Evolutionary conservation across 202 grass and related monocot species (phyloP), one percentile per base, ranked within the genome.

Genomic region (Setaria italica): DNA sequence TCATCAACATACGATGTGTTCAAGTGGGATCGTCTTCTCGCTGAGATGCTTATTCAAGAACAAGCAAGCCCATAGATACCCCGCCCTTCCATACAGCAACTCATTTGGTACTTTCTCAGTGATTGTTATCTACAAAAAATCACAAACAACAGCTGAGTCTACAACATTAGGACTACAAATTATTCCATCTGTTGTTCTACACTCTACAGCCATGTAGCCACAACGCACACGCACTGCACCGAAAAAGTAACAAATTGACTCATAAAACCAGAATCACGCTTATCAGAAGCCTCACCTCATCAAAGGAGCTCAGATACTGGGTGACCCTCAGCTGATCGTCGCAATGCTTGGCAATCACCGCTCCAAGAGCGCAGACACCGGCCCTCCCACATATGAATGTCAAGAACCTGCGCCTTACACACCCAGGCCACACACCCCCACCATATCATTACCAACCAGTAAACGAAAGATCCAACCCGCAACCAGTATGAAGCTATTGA

Each of bases 61-160:
- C 79, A 88, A 91, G 65, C 96, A 99, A 83, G 96, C 91, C 96
- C 93, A 99, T 45, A 99, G 74, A 89, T 94, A 99, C 11, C 96
- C 96, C 15, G 90, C 90, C 88, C 92, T 94, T 88, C 96, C 93
- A 75, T 96, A 95, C 11, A 99, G 48, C 49, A 99, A 67, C 70
- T 99, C 96, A 48, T 96, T 92, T 76, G 90, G 96, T 76, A 95
- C 88, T 59, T 93, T 89, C 50, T 85, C 77, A 45, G 82, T 82
- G 84, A 96, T 20, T 9, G n/a, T 94, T 85, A 99, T 96, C 96
- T 96, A 88, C 62, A 88, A 63, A 70, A 41, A 41, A 81, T 58
- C 13, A 58, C 25, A 81, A 72, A 66, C 29, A 20, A 66, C 33
- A 57, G 55, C 9, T 63, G 10, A 71, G 55, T 34, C 13, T 49